Evolutionary conservation across 2,329 filamentous ascomycete species (phyloP).

Genomic region (Akanthomyces uredinophilus): DNA sequence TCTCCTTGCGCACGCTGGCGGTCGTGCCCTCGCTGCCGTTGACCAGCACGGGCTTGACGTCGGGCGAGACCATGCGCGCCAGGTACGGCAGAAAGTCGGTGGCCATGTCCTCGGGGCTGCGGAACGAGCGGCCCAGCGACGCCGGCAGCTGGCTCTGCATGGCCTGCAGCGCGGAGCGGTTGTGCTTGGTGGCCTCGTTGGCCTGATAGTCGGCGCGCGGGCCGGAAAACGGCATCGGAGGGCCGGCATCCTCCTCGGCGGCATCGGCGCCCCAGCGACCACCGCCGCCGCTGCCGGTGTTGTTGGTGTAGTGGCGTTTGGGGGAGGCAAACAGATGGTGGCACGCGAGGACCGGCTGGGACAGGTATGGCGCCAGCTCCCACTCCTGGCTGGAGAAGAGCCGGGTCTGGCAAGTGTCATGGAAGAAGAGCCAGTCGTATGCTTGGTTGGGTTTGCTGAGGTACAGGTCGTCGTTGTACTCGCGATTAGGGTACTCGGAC

Average conservation of each 20-base stretch:
- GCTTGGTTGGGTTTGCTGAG: slow-evolving; percentile 81
- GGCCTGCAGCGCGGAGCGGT: slow-evolving; percentile 65
- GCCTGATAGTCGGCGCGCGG: slow-evolving; percentile 77
- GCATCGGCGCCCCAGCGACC: slow-evolving; percentile 41
- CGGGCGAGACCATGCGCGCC: slow-evolving; percentile 76
- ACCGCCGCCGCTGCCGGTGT: slow-evolving; percentile 37
- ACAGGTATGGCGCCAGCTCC: slow-evolving; percentile 84
- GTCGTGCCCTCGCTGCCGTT: slow-evolving; percentile 60
- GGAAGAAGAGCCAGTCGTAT: slow-evolving; percentile 94
- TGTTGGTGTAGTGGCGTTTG: slow-evolving; percentile 36
- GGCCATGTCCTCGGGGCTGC: slow-evolving; percentile 70
- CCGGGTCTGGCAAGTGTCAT: slow-evolving; percentile 74
- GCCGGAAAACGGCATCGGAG: slow-evolving; percentile 71
- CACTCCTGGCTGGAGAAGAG: slow-evolving; percentile 85
- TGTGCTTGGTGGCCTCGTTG: slow-evolving; percentile 74
- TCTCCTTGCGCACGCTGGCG: slow-evolving; percentile 83
- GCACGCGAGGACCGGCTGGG: slow-evolving; percentile 80
- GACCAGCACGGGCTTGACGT: slow-evolving; percentile 86
- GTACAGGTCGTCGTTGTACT: slow-evolving; percentile 89
- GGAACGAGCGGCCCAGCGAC: slow-evolving; percentile 69
- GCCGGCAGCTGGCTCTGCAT: slow-evolving; percentile 69
- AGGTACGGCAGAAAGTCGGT: slow-evolving; percentile 82
- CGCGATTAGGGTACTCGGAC: slow-evolving; percentile 74
- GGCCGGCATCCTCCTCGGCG: slow-evolving; percentile 40
- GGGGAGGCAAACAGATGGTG: slow-evolving; percentile 85